Conservation (phyloP, 306 rosid species). For the Fagus crenata region DNA sequence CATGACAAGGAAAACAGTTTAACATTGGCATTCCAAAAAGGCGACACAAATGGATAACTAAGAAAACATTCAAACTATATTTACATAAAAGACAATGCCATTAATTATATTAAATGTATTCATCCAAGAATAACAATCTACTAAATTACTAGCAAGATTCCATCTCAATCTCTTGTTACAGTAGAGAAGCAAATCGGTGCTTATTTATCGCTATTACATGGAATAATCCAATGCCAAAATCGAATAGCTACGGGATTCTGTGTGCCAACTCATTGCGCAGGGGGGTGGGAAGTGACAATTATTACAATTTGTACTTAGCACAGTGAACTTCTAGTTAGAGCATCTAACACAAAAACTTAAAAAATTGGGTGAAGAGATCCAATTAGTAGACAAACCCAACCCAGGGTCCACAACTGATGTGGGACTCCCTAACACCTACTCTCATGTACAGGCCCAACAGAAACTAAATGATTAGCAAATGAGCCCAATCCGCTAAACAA, state of each 20-base stretch:
- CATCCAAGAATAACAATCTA: neutral
- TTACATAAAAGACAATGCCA: neutral
- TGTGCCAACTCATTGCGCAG: neutral
- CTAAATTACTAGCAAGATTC: neutral
- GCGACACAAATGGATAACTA: conserved; percentile 13
- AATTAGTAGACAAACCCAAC: neutral
- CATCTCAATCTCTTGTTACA: neutral
- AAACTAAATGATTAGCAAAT: neutral
- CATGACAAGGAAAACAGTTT: conserved; percentile 15
- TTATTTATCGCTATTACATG: neutral
- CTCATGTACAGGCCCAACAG: neutral
- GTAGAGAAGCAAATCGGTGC: neutral
- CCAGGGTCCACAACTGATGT: neutral
- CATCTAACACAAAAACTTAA: neutral
- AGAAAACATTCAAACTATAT: conserved; percentile 23
- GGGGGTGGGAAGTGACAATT: neutral
- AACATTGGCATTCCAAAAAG: conserved; percentile 18
- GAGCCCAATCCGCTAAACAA: neutral
- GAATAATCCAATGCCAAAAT: conserved; percentile 7
- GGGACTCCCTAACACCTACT: neutral
- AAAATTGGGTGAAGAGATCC: neutral
- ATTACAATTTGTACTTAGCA: too few relatives aligned
- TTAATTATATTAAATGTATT: neutral
- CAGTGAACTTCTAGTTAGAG: too few relatives aligned
- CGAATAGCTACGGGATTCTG: neutral